Percentiles rank a stretch among this genome's conserved stretches.
Evolutionary conservation across 805 yeast genomes (phyloP).

Genomic region (Candida maesae): DNA sequence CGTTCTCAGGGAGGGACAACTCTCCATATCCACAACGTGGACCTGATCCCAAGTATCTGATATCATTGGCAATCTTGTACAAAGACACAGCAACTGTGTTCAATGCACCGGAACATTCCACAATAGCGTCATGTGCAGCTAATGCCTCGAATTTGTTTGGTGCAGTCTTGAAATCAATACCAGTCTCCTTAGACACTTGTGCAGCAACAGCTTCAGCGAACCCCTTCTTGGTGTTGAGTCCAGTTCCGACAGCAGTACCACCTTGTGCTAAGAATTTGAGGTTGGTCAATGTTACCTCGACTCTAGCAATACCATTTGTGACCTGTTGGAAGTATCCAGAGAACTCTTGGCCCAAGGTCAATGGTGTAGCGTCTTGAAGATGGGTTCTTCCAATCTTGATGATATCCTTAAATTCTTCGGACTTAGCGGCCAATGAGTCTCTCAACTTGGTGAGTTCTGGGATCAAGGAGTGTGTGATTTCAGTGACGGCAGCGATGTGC

Average conservation of each 20-base stretch:
- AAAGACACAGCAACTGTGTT: slow-evolving; percentile 92
- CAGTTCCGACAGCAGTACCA: slow-evolving; percentile 99
- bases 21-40: slow-evolving; percentile 99
- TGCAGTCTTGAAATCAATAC: slow-evolving; percentile 86
- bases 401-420: slow-evolving; percentile 81
- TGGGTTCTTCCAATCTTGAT: slow-evolving; percentile 99
- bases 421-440: slow-evolving; percentile 71
- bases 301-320: slow-evolving; percentile 84
- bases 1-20: slow-evolving; percentile 92
- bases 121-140: slow-evolving; percentile 98
- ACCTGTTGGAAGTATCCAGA: slow-evolving; percentile 94
- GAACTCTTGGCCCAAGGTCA: slow-evolving; percentile 97
- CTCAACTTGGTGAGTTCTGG: slow-evolving; percentile 80
- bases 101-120: slow-evolving; percentile 95
- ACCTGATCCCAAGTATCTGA: slow-evolving; percentile 97
- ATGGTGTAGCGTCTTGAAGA: slow-evolving; percentile 97
- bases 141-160: slow-evolving; percentile 99
- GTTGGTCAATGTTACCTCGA: slow-evolving; percentile 71
- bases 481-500: slow-evolving; percentile 98
- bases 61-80: slow-evolving; percentile 96
- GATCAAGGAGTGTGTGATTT: slow-evolving; percentile 67
- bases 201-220: slow-evolving; percentile 85
- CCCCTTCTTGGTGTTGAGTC: slow-evolving; percentile 90
- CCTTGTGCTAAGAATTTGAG: slow-evolving; percentile 92
- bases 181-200: slow-evolving; percentile 81